Evolutionary conservation across 2,329 filamentous ascomycete genomes (phyloP), one percentile per base, ranked within the genome.

Genomic region (Penicillium sp.): DNA sequence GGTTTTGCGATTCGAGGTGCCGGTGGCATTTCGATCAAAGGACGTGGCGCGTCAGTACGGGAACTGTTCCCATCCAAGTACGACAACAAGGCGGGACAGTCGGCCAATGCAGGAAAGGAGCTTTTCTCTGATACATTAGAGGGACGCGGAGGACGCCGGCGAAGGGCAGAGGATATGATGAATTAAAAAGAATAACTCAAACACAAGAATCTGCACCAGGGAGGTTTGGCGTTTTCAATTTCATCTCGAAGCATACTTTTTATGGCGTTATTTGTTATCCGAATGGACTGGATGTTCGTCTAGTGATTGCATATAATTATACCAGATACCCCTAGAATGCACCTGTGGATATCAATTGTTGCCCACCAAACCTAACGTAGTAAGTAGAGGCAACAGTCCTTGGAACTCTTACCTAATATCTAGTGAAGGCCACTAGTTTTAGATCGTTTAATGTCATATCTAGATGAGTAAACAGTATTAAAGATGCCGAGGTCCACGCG

Each of bases 141-240:
- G 52, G 84, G 83, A 2, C 79, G 86, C 60, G 80, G 83, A 14
- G 79, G 81, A 57, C 81, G 79, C 60, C 83, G 90, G 62, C 84
- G 88, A 65, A 86, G 80, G 68, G 90, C 90, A 0, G 87, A 90
- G 65, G 90, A 93, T 74, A 78, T 90, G 61, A 93, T 91, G 70
- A 80, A 82, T 59, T 91, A 73, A 82, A 24, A 10, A 22, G 27
- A 4, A 35, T 24, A 29, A 27, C 21, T 29, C 22, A 9, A 39
- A 39, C 27, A 31, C 16, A 24, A 19, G 39, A 2, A 33, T 24
- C 11, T 42, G 49, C 37, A 24, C 11, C 35, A 29, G 13, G 14
- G 19, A 21, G 35, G 21, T 24, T 51, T 14, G 33, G 33, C 14
- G 24, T 39, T 29, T n/a, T 52, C 11, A 13, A 4, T 19, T 14